Evolutionary conservation across 1,139 yeast genomes (phyloP).

Genomic region (Chernovozyma sophiae-reginae): DNA sequence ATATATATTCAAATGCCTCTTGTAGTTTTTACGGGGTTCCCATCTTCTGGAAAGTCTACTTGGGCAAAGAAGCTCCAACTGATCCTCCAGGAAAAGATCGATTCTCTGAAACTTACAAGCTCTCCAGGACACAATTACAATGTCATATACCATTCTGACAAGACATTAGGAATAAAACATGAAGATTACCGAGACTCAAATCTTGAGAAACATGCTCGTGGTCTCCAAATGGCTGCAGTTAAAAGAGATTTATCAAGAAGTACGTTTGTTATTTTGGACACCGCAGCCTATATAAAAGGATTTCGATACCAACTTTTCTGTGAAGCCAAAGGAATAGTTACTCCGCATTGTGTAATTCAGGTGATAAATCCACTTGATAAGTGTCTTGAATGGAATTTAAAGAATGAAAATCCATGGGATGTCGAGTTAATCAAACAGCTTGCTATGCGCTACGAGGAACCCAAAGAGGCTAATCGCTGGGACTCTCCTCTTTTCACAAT

Average conservation of each 20-base stretch:
- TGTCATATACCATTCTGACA: constrained; percentile 74
- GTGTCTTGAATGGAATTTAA: constrained; percentile 60
- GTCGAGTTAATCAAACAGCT: constrained; percentile 62
- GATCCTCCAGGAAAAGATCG: constrained; percentile 47
- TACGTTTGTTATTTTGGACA: constrained; percentile 77
- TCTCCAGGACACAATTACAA: constrained; percentile 53
- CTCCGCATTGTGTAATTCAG: constrained; percentile 82
- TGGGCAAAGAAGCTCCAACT: constrained; percentile 57
- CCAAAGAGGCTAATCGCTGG: constrained; percentile 84
- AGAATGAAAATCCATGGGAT: constrained; percentile 49
- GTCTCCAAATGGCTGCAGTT: constrained; percentile 83
- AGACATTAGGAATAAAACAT: constrained; percentile 67
- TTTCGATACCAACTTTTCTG: constrained; percentile 91
- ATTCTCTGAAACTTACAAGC: constrained; percentile 23
- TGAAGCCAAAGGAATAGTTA: constrained; percentile 80
- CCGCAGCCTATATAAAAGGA: constrained; percentile 89
- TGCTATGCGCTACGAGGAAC: constrained; percentile 89
- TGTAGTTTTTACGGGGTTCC: constrained; percentile 77
- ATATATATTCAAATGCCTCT: constrained; percentile 71
- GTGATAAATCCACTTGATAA: constrained; percentile 62
- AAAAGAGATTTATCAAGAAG: constrained; percentile 69
- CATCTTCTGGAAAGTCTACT: constrained; percentile 79
- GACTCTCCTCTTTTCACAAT: constrained; percentile 85
- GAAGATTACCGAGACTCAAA: constrained; percentile 63
- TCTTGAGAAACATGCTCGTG: constrained; percentile 78